Evolutionary conservation across 2,329 filamentous ascomycete species (phyloP), one percentile per base, ranked within the genome.

Genomic region (Sporothrix humicola): DNA sequence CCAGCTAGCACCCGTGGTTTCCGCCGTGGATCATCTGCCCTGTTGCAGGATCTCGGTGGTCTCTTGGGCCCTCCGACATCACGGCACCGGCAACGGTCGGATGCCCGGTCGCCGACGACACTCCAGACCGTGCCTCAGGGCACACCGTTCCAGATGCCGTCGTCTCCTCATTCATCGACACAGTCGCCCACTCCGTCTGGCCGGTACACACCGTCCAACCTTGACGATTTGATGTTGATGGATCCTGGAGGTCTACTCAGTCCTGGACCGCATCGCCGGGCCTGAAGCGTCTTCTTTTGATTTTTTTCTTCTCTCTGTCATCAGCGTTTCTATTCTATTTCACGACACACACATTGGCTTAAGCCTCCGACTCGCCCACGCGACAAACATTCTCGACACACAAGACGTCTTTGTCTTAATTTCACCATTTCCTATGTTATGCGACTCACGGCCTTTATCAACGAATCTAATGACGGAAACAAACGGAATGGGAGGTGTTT

Each of bases 11-110:
- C 79, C 0, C 81, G 77, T 10, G 87, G 87, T 0, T 79, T 87
- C 4, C 83, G 87, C 7, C 81, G 87, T 59, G 89, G 89, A 2
- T 90, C 88, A 1, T 84, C 86, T 0, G 85, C 87, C 0, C 78
- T 90, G n/a, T 80, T 91, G 6, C 87, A 89, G 75, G 89, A 91
- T 76, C 79, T 90, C 0, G 86, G 87, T 9, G 88, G 87, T 0
- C 81, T 89, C 17, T 78, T 90, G 5, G 82, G 81, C 2, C 85
- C 87, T 0, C 79, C 70, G 15, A 58, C 68, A 6, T 48, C 74
- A 10, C 74, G 71, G 8, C 59, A 50, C 23, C 71, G 71, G 1
- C 69, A 56, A n/a, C 71, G 61, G 9, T 54, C 69, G 0, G 61
- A 52, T 8, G 54, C 20, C n/a, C 72, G 61, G 13, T 31, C 48